Evolutionary conservation across 139 green algal genomes (phyloP).

Genomic region (Picochlorum costavermella): DNA sequence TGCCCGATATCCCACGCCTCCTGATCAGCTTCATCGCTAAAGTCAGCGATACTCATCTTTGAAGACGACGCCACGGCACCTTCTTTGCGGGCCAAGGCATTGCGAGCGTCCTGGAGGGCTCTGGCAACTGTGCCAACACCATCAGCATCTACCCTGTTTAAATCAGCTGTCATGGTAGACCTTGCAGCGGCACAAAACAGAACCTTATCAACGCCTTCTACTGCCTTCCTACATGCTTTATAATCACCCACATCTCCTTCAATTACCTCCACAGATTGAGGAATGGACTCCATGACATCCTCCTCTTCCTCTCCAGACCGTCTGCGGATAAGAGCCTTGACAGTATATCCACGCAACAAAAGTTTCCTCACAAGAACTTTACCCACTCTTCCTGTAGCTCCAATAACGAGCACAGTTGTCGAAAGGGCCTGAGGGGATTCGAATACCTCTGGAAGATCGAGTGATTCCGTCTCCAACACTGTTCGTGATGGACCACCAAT

Average conservation of each 20-base stretch:
- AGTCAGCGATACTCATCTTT: constrained; percentile 46
- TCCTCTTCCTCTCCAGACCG: constrained; percentile 2
- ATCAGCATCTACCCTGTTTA: constrained; percentile 58
- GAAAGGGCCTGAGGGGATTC: constrained; percentile 52
- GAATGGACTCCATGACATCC: constrained; percentile 44
- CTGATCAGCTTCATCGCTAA: constrained; percentile 25
- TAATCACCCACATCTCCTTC: constrained; percentile 79
- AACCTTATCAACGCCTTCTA: constrained; percentile 86
- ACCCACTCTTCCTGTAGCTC: constrained; percentile 85
- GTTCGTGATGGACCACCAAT: constrained; percentile 32
- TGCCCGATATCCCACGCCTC: constrained; percentile 39
- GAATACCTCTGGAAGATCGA: not conserved
- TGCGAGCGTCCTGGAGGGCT: constrained; percentile 42
- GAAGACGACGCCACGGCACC: not conserved
- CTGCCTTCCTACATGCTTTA: constrained; percentile 53
- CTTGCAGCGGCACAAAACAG: constrained; percentile 64
- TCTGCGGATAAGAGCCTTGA: constrained; percentile 60
- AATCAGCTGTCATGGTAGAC: constrained; percentile 51
- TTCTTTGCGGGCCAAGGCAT: constrained; percentile 13
- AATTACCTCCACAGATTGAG: constrained; percentile 66
- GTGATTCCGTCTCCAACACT: not conserved
- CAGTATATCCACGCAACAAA: constrained; percentile 88
- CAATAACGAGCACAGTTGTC: constrained; percentile 91
- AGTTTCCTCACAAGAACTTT: constrained; percentile 90
- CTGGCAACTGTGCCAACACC: constrained; percentile 54